Base-by-base conservation (phyloP, 164 flowering plant genomes). In the Santalum album region DNA sequence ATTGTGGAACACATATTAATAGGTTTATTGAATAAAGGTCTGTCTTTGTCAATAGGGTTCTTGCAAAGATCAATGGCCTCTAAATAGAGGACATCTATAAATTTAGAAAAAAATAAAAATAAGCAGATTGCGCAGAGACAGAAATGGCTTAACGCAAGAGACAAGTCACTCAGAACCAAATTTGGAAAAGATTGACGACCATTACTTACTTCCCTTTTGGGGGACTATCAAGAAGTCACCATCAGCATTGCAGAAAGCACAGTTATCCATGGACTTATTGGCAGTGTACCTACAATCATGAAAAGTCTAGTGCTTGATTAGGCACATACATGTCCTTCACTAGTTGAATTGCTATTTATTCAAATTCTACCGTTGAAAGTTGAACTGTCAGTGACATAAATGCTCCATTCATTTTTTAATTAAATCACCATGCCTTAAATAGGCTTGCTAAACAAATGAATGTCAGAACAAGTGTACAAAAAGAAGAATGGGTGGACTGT, bases 161-260 rank as follows among this genome's bases (percentile, higher is more conserved):
- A 15, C 12, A 20, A 38, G 2, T 9, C 57, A 53, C 25, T 1
- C 27, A 27, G 21, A 54, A 53, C 10, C 17, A 46, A 53, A 25
- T 46, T 45, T 12, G 15, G 38, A 43, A 55, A 23, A 18, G 34
- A 51, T 52, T 7, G 17, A 47, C 1, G 12, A 55, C 27, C 53
- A 10, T 23, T 20, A 72, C 98, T 75, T 72, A 92, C 98, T 88
- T 88, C 95, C 98, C 77, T 73, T 40, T 49, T 88, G 89, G 20
- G 98, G 98, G 24, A 92, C 96, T 62, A 92, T 66, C 80, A 88
- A 72, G 65, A 88, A 92, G 65, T 92, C 98, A 22, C 98, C 98
- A 78, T 92, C 96, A 48, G 96, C 98, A 72, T 78, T 88, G 78
- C 96, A 92, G 65, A 88, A 86, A 25, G 98, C 95, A 65, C 81